phyloP scores from a whole-genome alignment of 345 rosid species.

The Durio zibethinus region DNA sequence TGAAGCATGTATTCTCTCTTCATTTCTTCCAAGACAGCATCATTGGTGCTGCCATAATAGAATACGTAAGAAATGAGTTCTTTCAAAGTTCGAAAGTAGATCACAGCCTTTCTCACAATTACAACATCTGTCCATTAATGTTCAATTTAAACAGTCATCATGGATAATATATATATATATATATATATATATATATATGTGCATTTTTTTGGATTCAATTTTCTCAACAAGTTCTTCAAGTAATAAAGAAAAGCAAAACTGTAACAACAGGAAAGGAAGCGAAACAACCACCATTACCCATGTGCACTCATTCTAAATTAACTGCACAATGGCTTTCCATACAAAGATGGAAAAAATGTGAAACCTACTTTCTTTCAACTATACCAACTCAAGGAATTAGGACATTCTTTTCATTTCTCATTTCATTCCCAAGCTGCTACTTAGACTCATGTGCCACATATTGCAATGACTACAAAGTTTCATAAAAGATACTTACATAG shows the following conservation, averaged over 20 bases:
- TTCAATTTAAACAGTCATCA: background rate
- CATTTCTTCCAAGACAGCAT: slow-evolving; percentile 81
- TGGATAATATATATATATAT: background rate
- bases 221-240: background rate
- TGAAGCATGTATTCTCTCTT: slow-evolving; percentile 72
- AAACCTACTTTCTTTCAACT: background rate
- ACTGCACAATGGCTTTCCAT: background rate
- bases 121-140: background rate
- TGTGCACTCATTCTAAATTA: background rate
- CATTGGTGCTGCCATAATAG: slow-evolving; percentile 69
- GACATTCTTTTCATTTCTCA: background rate
- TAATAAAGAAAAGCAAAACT: background rate
- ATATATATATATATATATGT: background rate
- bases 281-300: background rate
- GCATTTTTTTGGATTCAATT: background rate
- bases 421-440: background rate
- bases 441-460: background rate
- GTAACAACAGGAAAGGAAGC: background rate
- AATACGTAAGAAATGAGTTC: background rate
- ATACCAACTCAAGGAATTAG: background rate
- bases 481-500: too few species aligned
- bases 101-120: background rate
- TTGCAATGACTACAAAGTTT: background rate
- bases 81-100: background rate
- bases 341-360: background rate